phyloP scores from a whole-genome alignment of 305 asterid species.

The Fraxinus platypoda region DNA sequence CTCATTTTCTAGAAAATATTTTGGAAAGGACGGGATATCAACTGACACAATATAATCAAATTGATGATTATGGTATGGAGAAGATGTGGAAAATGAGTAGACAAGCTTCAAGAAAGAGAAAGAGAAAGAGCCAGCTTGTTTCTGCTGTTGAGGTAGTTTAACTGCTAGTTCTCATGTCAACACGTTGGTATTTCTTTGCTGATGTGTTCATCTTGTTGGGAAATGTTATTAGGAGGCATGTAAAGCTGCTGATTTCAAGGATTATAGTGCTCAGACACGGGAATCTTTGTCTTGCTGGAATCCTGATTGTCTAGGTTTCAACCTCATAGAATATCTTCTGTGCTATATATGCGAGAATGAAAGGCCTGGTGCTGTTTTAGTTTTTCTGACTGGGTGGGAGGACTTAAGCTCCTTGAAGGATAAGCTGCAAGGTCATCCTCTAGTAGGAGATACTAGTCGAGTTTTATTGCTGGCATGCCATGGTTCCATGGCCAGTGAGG shows the following conservation, averaged over 20 bases:
- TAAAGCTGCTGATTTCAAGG: slow-evolving; percentile 64
- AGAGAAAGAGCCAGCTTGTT: slow-evolving; percentile 88
- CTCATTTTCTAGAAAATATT: slow-evolving; percentile 76
- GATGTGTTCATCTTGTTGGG: slow-evolving; percentile 25
- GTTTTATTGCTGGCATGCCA: slow-evolving; percentile 87
- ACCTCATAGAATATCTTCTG: slow-evolving; percentile 72
- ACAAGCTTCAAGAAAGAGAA: slow-evolving; percentile 81
- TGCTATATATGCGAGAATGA: slow-evolving; percentile 67
- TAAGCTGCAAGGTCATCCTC: slow-evolving; percentile 70
- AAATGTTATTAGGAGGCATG: slow-evolving; percentile 60
- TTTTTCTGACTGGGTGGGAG: slow-evolving; percentile 97
- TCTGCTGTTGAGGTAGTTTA: slow-evolving; percentile 81
- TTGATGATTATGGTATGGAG: slow-evolving; percentile 88
- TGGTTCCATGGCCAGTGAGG: slow-evolving; percentile 89
- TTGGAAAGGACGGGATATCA: slow-evolving; percentile 81
- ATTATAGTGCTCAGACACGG: slow-evolving; percentile 56
- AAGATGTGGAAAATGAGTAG: slow-evolving; percentile 84
- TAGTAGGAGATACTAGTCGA: slow-evolving; percentile 68
- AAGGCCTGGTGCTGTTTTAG: slow-evolving; percentile 81
- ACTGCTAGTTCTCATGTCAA: slow-evolving; percentile 12
- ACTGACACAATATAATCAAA: slow-evolving; percentile 76
- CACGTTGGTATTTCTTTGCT: slow-evolving; percentile 28
- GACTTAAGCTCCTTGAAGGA: slow-evolving; percentile 81
- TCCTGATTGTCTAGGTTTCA: slow-evolving; percentile 85
- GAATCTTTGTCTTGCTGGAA: slow-evolving; percentile 87